Evolutionary conservation across 257 asterid genomes (phyloP).

Genomic region (Vinca minor): DNA sequence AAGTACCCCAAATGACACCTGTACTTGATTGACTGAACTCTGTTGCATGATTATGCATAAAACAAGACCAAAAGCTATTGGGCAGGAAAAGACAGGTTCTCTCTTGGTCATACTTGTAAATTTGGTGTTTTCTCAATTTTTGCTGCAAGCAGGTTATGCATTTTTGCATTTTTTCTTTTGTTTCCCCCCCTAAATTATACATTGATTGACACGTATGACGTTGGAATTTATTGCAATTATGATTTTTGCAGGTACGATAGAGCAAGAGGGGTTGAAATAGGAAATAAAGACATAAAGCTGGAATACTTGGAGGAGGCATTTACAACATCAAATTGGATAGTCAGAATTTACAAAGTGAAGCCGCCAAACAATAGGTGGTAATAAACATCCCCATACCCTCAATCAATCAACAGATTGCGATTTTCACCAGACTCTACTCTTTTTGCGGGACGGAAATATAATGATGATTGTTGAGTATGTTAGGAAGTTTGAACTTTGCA

Average conservation of each 20-base stretch:
- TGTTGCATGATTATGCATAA: neutral
- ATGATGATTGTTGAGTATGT: conserved; percentile 8
- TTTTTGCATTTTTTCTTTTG: no score
- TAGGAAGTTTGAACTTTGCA: neutral
- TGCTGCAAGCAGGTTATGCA: neutral
- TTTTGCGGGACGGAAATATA: conserved; percentile 18
- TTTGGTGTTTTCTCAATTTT: neutral
- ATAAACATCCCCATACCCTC: conserved; percentile 6
- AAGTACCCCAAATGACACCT: neutral
- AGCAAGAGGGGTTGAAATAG: conserved; percentile 97
- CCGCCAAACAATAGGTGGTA: conserved; percentile 93
- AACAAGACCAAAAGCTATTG: neutral
- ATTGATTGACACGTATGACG: no score
- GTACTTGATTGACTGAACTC: neutral
- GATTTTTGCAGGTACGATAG: conserved; percentile 59
- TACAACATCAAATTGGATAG: conserved; percentile 95
- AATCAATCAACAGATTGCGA: no score
- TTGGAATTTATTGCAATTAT: no score
- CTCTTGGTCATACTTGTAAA: neutral
- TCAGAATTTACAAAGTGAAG: conserved; percentile 88
- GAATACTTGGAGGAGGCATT: conserved; percentile 91
- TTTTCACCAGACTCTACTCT: no score
- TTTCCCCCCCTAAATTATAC: no score
- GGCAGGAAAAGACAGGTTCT: neutral
- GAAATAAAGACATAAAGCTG: conserved; percentile 87